These are phyloP conservation scores for Fusarium domesticum DNA, from an alignment of 2,329 filamentous ascomycete genomes.

Conservation along the genomic window DNA sequence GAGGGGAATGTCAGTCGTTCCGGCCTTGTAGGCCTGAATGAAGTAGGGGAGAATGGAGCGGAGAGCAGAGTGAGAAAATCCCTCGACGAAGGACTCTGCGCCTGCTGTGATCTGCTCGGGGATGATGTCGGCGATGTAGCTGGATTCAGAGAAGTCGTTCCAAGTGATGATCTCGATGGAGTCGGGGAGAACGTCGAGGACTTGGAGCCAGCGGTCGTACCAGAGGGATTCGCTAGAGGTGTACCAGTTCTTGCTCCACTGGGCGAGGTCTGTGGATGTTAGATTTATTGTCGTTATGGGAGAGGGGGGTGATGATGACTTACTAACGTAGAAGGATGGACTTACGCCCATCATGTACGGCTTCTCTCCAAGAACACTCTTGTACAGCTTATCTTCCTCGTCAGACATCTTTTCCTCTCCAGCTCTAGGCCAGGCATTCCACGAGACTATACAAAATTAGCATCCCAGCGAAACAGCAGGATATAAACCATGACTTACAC, in stretches of 20 bases:
- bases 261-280: conserved; percentile 41
- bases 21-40: conserved; percentile 49
- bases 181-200: conserved; percentile 47
- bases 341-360: conserved; percentile 54
- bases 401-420: conserved; percentile 34
- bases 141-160: conserved; percentile 57
- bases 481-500: conserved; percentile 14
- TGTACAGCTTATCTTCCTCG: conserved; percentile 35
- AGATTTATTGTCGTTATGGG: neutral
- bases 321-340: conserved; percentile 57
- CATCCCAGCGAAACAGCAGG: neutral
- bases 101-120: conserved; percentile 42
- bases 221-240: conserved; percentile 61
- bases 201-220: conserved; percentile 55
- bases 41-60: conserved; percentile 47
- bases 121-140: conserved; percentile 48
- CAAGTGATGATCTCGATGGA: conserved; percentile 46
- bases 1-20: conserved; percentile 26
- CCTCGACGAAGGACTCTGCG: conserved; percentile 46
- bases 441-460: conserved; percentile 31
- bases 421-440: conserved; percentile 40
- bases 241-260: conserved; percentile 60
- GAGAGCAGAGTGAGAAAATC: conserved; percentile 51
- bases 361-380: conserved; percentile 34
- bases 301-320: neutral